Percentiles rank a stretch among this genome's conserved stretches.
Conservation (phyloP, 1,139 yeast species). For the Saccharomyces hybrid region DNA sequence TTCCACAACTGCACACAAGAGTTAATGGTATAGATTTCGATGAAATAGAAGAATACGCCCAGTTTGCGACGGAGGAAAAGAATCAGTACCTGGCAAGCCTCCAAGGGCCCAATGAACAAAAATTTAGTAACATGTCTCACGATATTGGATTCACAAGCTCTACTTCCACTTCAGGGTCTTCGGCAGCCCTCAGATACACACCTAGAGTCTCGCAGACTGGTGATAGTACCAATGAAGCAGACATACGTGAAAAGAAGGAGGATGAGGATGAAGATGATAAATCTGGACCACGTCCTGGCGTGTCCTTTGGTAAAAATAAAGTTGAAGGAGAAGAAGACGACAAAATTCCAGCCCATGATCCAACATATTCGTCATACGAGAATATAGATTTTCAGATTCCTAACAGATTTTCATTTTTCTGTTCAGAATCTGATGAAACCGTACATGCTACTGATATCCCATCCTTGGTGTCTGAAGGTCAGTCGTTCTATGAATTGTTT, state of each 20-base stretch:
- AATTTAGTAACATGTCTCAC: background rate
- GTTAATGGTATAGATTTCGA: slow-evolving; percentile 72
- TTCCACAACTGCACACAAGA: slow-evolving; percentile 52
- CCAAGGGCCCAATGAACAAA: background rate
- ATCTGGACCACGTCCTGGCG: slow-evolving; percentile 18
- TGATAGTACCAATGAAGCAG: slow-evolving; percentile 3
- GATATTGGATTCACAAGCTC: slow-evolving; percentile 26
- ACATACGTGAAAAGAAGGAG: slow-evolving; percentile 3
- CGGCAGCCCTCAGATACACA: slow-evolving; percentile 56
- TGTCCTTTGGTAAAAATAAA: slow-evolving; percentile 35
- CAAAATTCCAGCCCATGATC: slow-evolving; percentile 3
- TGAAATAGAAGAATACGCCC: slow-evolving; percentile 68
- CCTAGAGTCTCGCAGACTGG: slow-evolving; percentile 33
- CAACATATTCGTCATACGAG: slow-evolving; percentile 6
- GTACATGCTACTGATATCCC: slow-evolving; percentile 84
- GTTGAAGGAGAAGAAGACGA: slow-evolving; percentile 32
- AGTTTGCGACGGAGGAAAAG: slow-evolving; percentile 36
- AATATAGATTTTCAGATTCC: slow-evolving; percentile 35
- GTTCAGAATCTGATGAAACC: slow-evolving; percentile 76
- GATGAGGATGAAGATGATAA: slow-evolving; percentile 8
- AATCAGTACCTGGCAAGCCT: slow-evolving; percentile 1
- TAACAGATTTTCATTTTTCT: slow-evolving; percentile 77
- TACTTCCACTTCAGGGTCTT: slow-evolving; percentile 25
- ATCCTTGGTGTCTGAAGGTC: slow-evolving; percentile 57
- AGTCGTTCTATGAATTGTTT: slow-evolving; percentile 60